These are phyloP conservation scores for Saccharum officinarum DNA, from an alignment of 176 grass and related monocot genomes.

Conservation along the genomic window DNA sequence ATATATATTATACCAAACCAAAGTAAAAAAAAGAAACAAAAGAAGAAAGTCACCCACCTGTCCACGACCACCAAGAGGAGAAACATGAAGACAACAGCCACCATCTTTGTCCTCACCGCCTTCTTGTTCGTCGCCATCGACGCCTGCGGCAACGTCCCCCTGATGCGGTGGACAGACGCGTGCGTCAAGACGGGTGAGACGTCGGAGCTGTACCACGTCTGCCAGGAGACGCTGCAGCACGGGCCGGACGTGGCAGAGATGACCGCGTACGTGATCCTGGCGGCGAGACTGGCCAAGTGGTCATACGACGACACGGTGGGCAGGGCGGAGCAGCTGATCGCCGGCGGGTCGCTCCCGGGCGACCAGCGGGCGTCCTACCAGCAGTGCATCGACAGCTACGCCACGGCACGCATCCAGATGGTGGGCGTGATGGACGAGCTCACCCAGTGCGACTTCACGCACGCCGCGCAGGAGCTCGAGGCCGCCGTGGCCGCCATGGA, in stretches of 20 bases:
- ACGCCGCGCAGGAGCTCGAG: neutral
- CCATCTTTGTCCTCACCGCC: neutral
- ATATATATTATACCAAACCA: too few relatives aligned
- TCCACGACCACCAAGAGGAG: neutral
- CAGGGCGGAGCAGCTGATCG: neutral
- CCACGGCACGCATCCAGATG: neutral
- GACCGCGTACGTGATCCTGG: neutral
- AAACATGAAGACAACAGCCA: neutral
- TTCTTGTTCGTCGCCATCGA: neutral
- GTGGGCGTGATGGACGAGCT: neutral
- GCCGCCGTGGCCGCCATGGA: neutral
- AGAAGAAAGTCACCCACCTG: neutral
- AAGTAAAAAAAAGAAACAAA: neutral
- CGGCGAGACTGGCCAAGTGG: neutral
- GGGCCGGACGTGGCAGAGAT: neutral
- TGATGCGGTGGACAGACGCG: neutral
- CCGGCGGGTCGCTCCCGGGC: neutral
- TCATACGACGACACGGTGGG: conserved; percentile 12
- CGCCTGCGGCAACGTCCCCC: neutral
- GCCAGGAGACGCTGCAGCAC: neutral
- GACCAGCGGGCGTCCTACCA: neutral
- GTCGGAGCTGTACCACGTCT: neutral
- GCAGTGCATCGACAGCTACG: neutral
- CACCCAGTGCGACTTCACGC: neutral
- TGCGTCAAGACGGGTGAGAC: neutral